Conservation (phyloP, 2,329 filamentous ascomycete species). For the Colletotrichum orchidophilum region DNA sequence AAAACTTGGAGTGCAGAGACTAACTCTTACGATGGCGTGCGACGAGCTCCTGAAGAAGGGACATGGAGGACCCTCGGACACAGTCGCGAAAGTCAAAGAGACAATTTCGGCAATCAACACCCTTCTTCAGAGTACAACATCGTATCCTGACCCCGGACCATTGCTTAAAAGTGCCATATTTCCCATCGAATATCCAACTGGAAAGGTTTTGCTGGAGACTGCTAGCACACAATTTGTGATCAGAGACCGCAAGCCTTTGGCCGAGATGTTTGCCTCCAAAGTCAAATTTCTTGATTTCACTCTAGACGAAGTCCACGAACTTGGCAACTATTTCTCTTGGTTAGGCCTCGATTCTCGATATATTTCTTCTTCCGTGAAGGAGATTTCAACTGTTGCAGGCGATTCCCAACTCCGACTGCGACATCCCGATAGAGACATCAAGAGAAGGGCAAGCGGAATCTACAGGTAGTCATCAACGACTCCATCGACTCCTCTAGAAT, state of each 20-base stretch:
- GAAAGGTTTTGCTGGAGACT: conserved; percentile 23
- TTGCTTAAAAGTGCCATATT: conserved; percentile 35
- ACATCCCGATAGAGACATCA: conserved; percentile 39
- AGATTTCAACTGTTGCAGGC: conserved; percentile 42
- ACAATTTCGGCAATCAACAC: conserved; percentile 45
- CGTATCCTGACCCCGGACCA: conserved; percentile 4
- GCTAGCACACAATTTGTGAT: conserved; percentile 43
- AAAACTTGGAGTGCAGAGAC: conserved; percentile 40
- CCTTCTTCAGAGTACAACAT: conserved; percentile 36
- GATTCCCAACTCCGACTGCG: conserved; percentile 35
- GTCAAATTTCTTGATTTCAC: conserved; percentile 48
- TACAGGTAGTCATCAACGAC: conserved; percentile 16
- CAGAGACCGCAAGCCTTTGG: conserved; percentile 43
- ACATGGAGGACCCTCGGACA: not conserved
- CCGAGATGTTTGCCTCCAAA: conserved; percentile 38
- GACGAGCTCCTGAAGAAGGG: conserved; percentile 40
- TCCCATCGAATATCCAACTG: conserved; percentile 38
- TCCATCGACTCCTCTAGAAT: not conserved
- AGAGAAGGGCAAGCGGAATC: conserved; percentile 42
- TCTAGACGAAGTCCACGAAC: conserved; percentile 41
- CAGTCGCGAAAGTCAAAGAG: conserved; percentile 40
- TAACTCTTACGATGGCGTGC: conserved; percentile 44
- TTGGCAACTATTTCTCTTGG: conserved; percentile 47
- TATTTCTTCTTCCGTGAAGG: conserved; percentile 43
- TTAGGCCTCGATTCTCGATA: conserved; percentile 41